phyloP scores from a whole-genome alignment of 805 yeast species.

The Zygosaccharomyces bisporus region DNA sequence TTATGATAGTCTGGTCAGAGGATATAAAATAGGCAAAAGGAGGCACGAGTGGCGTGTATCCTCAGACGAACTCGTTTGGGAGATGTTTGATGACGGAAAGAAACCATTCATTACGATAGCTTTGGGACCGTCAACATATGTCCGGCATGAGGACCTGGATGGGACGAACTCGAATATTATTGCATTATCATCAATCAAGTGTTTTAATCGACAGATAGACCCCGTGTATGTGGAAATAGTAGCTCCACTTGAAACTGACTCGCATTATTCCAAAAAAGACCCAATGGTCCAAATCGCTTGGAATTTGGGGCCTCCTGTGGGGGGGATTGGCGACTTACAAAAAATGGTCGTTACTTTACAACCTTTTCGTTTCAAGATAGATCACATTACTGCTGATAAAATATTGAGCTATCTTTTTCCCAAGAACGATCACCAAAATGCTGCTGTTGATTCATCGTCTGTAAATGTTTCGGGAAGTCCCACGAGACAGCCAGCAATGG shows the following conservation, averaged over 20 bases:
- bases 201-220: conserved; percentile 47
- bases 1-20: conserved; percentile 30
- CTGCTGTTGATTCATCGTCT: not conserved
- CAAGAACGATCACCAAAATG: conserved; percentile 14
- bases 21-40: conserved; percentile 19
- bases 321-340: conserved; percentile 58
- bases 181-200: conserved; percentile 45
- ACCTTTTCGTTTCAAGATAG: conserved; percentile 57
- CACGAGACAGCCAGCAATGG: conserved; percentile 12
- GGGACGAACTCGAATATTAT: conserved; percentile 52
- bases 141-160: conserved; percentile 47
- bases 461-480: not conserved
- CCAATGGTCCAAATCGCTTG: conserved; percentile 46
- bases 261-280: conserved; percentile 22
- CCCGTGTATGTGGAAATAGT: conserved; percentile 52
- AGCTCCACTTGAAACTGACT: conserved; percentile 37
- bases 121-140: conserved; percentile 45
- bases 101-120: conserved; percentile 52
- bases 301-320: conserved; percentile 56
- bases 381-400: conserved; percentile 49
- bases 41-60: conserved; percentile 45
- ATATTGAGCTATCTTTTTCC: conserved; percentile 50
- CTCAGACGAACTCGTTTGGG: conserved; percentile 58
- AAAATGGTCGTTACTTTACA: conserved; percentile 47
- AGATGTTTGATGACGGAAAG: conserved; percentile 46